phyloP scores from a whole-genome alignment of 2,329 filamentous ascomycete species.

The Monosporascus sp. region DNA sequence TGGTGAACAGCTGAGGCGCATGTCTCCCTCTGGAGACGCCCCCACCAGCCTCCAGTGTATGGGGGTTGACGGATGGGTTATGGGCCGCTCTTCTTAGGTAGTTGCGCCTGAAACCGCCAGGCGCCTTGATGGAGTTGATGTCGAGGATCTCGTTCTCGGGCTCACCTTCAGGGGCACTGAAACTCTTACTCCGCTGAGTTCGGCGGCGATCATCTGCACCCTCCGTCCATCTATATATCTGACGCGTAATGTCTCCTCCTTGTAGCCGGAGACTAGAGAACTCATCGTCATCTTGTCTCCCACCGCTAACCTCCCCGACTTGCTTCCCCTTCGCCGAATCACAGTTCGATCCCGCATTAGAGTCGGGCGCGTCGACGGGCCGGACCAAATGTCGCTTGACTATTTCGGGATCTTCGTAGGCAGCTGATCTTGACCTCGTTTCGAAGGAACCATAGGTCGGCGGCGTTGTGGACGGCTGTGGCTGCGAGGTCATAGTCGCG shows the following conservation, averaged over 20 bases:
- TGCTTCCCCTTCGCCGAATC: slow-evolving; percentile 51
- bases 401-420: slow-evolving; percentile 85
- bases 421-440: slow-evolving; percentile 55
- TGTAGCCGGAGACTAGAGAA: slow-evolving; percentile 92
- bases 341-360: slow-evolving; percentile 29
- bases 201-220: slow-evolving; percentile 69
- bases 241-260: slow-evolving; percentile 88
- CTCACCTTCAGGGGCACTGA: slow-evolving; percentile 69
- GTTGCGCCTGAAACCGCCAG: slow-evolving; percentile 88
- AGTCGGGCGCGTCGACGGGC: slow-evolving; percentile 47
- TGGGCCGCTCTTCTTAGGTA: slow-evolving; percentile 73
- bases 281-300: slow-evolving; percentile 60
- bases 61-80: slow-evolving; percentile 45
- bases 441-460: slow-evolving; percentile 87
- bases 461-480: slow-evolving; percentile 47
- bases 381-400: slow-evolving; percentile 83
- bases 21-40: slow-evolving; percentile 30
- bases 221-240: slow-evolving; percentile 96
- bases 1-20: slow-evolving; percentile 69
- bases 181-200: slow-evolving; percentile 80
- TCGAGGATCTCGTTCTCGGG: slow-evolving; percentile 77
- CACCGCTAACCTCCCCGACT: slow-evolving; percentile 27
- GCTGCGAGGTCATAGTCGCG: slow-evolving; percentile 38
- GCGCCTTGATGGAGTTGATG: slow-evolving; percentile 86
- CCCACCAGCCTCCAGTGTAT: slow-evolving; percentile 35